Evolutionary conservation across 23 red algal species (phyloP).

Genomic region (Cyanidioschyzon merolae): DNA sequence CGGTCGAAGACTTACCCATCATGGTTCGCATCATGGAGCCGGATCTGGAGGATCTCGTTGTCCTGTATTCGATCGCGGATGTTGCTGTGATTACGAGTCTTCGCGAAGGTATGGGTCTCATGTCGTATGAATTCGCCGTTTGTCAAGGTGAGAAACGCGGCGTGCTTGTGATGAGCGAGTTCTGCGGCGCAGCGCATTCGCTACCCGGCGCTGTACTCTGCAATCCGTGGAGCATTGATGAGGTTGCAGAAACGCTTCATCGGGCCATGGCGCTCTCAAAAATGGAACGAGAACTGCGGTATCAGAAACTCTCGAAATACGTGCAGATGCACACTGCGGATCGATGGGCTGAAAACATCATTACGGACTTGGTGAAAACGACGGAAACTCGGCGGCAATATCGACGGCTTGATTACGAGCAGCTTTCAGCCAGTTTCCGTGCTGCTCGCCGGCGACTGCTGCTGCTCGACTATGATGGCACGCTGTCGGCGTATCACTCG

Average conservation of each 20-base stretch:
- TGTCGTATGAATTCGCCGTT: slow-evolving; percentile 84
- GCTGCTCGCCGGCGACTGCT: slow-evolving; percentile 40
- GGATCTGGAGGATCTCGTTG: slow-evolving; percentile 70
- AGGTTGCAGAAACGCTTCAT: slow-evolving; percentile 65
- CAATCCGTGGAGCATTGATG: slow-evolving; percentile 85
- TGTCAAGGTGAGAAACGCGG: slow-evolving; percentile 72
- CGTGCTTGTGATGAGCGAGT: slow-evolving; percentile 78
- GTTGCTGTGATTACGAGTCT: slow-evolving; percentile 76
- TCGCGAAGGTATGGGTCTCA: slow-evolving; percentile 88
- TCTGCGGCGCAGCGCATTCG: slow-evolving; percentile 75
- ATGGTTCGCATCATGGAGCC: slow-evolving; percentile 22
- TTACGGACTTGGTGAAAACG: slow-evolving; percentile 57
- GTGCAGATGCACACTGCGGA: slow-evolving; percentile 61
- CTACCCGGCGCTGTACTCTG: slow-evolving; percentile 82
- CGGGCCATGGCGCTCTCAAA: slow-evolving; percentile 66
- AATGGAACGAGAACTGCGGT: slow-evolving; percentile 58
- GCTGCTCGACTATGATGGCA: slow-evolving; percentile 90
- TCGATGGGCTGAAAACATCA: slow-evolving; percentile 65
- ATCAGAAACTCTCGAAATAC: slow-evolving; percentile 76
- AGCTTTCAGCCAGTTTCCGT: slow-evolving; percentile 36
- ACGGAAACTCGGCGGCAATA: slow-evolving; percentile 28
- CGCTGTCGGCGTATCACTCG: slow-evolving; percentile 48
- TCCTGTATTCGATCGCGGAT: slow-evolving; percentile 63
- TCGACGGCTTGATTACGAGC: slow-evolving; percentile 15
- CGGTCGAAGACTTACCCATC: slow-evolving; percentile 29